Evolutionary conservation across 306 rosid species (phyloP), one percentile per base, ranked within the genome.

Genomic region (Fagus crenata): DNA sequence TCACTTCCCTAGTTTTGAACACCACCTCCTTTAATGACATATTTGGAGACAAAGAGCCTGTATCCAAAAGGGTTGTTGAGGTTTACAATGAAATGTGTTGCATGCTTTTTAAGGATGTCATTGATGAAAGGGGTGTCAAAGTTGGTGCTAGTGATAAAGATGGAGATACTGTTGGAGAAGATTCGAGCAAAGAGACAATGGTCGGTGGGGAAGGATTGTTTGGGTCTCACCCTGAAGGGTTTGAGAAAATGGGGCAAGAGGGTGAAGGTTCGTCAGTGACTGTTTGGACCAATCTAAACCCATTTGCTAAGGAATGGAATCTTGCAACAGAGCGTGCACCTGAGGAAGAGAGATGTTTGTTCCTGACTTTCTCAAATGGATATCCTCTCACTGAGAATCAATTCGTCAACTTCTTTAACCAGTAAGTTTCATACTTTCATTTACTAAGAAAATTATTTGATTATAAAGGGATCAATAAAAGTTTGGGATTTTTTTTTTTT

Each of bases 291-390:
- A 15, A 4, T 33, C 28, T 65, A 15, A 39, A 65, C 8, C 71
- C 71, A 5, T 37, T 17, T 65, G 71, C 71, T n/a, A 65, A 6
- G 12, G 71, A 65, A 65, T 65, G 71, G 71, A 39, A 33, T 17
- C 71, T 49, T 2, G 71, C 49, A 7, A 17, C 14, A 65, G 71
- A 65, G 32, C 71, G 71, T 0, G 31, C 43, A 9, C 71, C 71
- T 15, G 71, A 65, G 71, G 49, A 65, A 65, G 71, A 65, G 28
- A 65, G 71, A 49, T 65, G 71, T 43, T 65, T 65, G 49, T 65
- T 65, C 40, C 71, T 65, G 49, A 65, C 71, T 65, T 65, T 65
- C 49, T 65, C 71, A 4, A 65, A 65, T 17, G 71, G 71, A 13
- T 6, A 39, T 17, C 22, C 71, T 65, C 49, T 65, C 31, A 65